Evolutionary conservation across 2,329 filamentous ascomycete genomes (phyloP).

Genomic region (Tolypocladium inflatum): DNA sequence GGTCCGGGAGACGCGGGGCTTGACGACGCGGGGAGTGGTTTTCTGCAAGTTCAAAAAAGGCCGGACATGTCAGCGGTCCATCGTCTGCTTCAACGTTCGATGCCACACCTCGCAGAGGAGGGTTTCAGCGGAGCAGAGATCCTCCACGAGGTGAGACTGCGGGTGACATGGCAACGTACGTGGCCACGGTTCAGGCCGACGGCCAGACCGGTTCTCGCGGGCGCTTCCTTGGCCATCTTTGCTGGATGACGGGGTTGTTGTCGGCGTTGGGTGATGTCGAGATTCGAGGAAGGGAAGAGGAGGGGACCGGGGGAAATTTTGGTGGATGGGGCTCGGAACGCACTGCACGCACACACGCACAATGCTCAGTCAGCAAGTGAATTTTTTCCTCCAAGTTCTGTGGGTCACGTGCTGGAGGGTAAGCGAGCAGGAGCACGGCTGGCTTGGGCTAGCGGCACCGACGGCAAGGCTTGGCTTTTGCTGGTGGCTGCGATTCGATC

Average conservation of each 20-base stretch:
- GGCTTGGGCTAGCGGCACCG: not conserved
- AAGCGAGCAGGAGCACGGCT: slow-evolving; percentile 5
- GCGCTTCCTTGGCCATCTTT: slow-evolving; percentile 51
- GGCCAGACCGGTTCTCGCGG: slow-evolving; percentile 48
- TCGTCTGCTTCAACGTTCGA: slow-evolving; percentile 37
- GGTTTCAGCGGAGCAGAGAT: slow-evolving; percentile 43
- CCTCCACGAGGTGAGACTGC: slow-evolving; percentile 66
- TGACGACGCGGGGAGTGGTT: slow-evolving; percentile 69
- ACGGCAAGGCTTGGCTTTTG: not conserved
- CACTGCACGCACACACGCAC: not conserved
- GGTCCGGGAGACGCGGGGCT: slow-evolving; percentile 71
- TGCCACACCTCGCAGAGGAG: slow-evolving; percentile 15
- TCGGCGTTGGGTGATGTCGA: slow-evolving; percentile 17
- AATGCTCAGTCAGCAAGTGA: not conserved
- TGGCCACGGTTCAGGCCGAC: slow-evolving; percentile 55
- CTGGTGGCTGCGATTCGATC: not conserved
- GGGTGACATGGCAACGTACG: slow-evolving; percentile 38
- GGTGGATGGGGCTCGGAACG: slow-evolving; percentile 8
- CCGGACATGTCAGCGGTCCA: slow-evolving; percentile 48
- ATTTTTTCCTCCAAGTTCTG: slow-evolving; percentile 1
- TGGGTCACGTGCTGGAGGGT: slow-evolving; percentile 17
- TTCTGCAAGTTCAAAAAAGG: slow-evolving; percentile 47
- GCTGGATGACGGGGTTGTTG: slow-evolving; percentile 21
- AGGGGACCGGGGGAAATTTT: slow-evolving; percentile 11
- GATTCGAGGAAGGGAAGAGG: slow-evolving; percentile 5